Conservation (phyloP, 306 rosid species). For the Argentina anserina region DNA sequence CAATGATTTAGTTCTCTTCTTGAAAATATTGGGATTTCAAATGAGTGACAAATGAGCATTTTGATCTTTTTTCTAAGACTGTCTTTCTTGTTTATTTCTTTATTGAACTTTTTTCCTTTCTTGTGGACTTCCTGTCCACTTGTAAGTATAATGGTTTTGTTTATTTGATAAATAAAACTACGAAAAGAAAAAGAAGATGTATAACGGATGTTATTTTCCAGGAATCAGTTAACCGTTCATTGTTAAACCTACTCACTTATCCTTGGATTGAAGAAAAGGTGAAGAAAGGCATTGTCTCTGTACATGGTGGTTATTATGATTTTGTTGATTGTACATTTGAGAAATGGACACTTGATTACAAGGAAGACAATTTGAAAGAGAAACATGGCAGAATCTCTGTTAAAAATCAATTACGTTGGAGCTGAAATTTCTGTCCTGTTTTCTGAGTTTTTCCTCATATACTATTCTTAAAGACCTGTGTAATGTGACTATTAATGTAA, state of each 20-base stretch:
- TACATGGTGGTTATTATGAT: constrained; percentile 94
- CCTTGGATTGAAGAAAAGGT: constrained; percentile 95
- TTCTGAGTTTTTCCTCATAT: not conserved
- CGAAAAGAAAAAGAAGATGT: not conserved
- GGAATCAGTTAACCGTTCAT: constrained; percentile 77
- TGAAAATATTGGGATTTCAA: not conserved
- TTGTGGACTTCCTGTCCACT: too few relatives aligned
- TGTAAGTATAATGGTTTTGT: not conserved
- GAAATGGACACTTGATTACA: constrained; percentile 90
- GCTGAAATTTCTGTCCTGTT: constrained; percentile 34
- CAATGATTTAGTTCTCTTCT: not conserved
- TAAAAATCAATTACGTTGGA: constrained; percentile 61
- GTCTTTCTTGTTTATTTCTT: not conserved
- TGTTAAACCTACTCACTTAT: constrained; percentile 75
- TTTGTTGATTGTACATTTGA: constrained; percentile 87
- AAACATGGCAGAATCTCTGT: constrained; percentile 43
- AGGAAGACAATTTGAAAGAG: constrained; percentile 43
- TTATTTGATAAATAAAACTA: not conserved
- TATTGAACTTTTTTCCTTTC: too few relatives aligned
- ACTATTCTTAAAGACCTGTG: not conserved
- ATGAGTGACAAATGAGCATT: not conserved
- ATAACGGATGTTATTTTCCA: constrained; percentile 29
- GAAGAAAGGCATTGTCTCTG: constrained; percentile 49
- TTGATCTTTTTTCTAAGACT: not conserved
- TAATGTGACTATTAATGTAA: not conserved